A percentile compares a stretch with the other conserved stretches of the same genome.
phyloP scores from a whole-genome alignment of 768 basidiomycete species.

The Mycena sanguinolenta region DNA sequence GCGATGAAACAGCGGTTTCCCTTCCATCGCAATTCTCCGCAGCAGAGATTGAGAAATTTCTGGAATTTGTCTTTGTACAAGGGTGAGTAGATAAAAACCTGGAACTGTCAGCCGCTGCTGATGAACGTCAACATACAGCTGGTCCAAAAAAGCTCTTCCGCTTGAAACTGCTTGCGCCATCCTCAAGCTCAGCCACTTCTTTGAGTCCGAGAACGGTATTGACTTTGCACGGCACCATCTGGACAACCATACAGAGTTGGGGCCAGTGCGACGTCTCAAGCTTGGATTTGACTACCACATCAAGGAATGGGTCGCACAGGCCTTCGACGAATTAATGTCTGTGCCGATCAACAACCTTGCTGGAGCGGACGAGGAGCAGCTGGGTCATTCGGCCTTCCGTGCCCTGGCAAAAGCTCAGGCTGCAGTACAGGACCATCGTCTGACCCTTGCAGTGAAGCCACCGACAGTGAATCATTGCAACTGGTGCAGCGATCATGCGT shows the following conservation, averaged over 20 bases:
- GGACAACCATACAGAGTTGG: neutral
- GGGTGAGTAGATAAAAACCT: neutral
- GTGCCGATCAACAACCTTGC: neutral
- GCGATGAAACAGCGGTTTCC: neutral
- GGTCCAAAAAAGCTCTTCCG: neutral
- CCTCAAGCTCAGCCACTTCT: conserved; percentile 15
- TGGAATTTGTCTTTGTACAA: conserved; percentile 8
- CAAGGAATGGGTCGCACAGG: neutral
- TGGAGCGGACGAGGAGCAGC: neutral
- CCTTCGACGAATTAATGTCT: conserved; percentile 19
- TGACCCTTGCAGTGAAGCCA: neutral
- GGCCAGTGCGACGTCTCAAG: neutral
- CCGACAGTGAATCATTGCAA: neutral
- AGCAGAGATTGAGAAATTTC: neutral
- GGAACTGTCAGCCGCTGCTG: neutral
- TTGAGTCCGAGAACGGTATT: neutral
- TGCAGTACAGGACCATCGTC: neutral
- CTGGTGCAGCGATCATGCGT: neutral
- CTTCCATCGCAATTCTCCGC: neutral
- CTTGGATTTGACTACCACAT: conserved; percentile 7
- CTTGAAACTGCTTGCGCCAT: neutral
- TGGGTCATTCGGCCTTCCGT: conserved; percentile 5
- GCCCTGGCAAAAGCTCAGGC: conserved; percentile 17
- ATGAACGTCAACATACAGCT: neutral
- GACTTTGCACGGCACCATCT: conserved; percentile 3